These are phyloP conservation scores for Candida neerlandica DNA, from an alignment of 1,139 yeast species.

Conservation along the genomic window DNA sequence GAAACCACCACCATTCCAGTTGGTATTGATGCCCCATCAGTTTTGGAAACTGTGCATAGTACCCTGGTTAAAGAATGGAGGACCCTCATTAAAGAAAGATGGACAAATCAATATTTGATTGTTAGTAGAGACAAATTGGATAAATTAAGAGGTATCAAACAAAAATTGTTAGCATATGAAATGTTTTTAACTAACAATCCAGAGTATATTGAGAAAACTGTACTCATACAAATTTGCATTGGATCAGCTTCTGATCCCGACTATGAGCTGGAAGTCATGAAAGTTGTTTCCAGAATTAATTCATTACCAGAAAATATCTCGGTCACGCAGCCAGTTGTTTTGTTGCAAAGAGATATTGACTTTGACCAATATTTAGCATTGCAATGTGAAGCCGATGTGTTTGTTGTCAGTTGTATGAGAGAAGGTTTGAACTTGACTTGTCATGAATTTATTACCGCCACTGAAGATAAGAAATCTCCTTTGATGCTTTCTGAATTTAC, in stretches of 20 bases:
- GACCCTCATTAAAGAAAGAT: constrained; percentile 69
- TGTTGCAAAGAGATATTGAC: constrained; percentile 84
- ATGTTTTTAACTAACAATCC: constrained; percentile 73
- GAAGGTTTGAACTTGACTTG: constrained; percentile 97
- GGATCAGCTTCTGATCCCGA: constrained; percentile 51
- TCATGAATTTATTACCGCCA: constrained; percentile 87
- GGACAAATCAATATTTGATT: constrained; percentile 71
- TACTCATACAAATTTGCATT: constrained; percentile 80
- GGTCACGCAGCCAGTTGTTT: constrained; percentile 80
- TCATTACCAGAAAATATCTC: constrained; percentile 73
- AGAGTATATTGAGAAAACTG: constrained; percentile 65
- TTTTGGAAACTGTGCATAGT: constrained; percentile 48
- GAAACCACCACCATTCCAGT: constrained; percentile 74
- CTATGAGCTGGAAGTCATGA: constrained; percentile 71
- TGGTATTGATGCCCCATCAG: constrained; percentile 77
- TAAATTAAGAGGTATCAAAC: constrained; percentile 83
- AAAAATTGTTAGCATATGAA: constrained; percentile 86
- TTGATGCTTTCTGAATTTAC: constrained; percentile 89
- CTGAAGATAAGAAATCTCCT: constrained; percentile 74
- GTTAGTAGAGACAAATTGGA: constrained; percentile 91
- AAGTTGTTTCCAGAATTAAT: constrained; percentile 84
- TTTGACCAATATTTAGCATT: constrained; percentile 89
- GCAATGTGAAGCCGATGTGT: constrained; percentile 81
- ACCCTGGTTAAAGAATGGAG: constrained; percentile 73
- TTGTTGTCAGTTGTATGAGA: constrained; percentile 86